Evolutionary conservation across 768 basidiomycete species (phyloP).

Genomic region (Tricholoma bakamatsutake): DNA sequence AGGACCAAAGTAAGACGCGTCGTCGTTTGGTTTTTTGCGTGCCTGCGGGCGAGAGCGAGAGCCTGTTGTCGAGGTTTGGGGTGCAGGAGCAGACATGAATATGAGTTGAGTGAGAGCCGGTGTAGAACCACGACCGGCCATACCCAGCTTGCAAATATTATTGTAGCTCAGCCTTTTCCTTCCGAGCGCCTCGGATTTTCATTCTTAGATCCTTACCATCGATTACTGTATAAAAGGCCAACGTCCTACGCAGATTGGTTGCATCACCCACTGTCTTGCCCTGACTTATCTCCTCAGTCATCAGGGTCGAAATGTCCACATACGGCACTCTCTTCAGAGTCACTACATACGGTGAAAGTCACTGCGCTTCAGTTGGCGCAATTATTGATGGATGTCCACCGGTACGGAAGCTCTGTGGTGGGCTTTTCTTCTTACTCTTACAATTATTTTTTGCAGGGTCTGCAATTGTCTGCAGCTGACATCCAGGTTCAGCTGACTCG

Average conservation of each 20-base stretch:
- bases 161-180: too few relatives aligned
- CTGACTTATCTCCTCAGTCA: background rate
- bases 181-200: too few relatives aligned
- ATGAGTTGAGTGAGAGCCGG: slow-evolving; percentile 6
- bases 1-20: slow-evolving; percentile 66
- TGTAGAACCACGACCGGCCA: background rate
- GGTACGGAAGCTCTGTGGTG: slow-evolving; percentile 38
- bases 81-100: slow-evolving; percentile 30
- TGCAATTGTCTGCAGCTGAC: slow-evolving; percentile 73
- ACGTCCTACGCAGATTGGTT: background rate
- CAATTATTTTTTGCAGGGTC: slow-evolving; percentile 49
- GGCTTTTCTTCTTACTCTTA: background rate
- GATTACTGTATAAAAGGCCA: background rate
- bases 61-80: slow-evolving; percentile 29
- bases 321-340: slow-evolving; percentile 91
- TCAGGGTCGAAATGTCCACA: slow-evolving; percentile 67
- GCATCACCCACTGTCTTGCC: background rate
- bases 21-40: slow-evolving; percentile 58
- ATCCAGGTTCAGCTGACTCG: slow-evolving; percentile 90
- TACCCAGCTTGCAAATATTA: too few relatives aligned
- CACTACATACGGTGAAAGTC: slow-evolving; percentile 96
- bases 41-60: slow-evolving; percentile 61
- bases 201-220: background rate
- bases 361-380: slow-evolving; percentile 94
- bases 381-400: slow-evolving; percentile 98